Base-by-base conservation (phyloP, 495 filamentous ascomycete genomes). In the Rhypophila decipiens region DNA sequence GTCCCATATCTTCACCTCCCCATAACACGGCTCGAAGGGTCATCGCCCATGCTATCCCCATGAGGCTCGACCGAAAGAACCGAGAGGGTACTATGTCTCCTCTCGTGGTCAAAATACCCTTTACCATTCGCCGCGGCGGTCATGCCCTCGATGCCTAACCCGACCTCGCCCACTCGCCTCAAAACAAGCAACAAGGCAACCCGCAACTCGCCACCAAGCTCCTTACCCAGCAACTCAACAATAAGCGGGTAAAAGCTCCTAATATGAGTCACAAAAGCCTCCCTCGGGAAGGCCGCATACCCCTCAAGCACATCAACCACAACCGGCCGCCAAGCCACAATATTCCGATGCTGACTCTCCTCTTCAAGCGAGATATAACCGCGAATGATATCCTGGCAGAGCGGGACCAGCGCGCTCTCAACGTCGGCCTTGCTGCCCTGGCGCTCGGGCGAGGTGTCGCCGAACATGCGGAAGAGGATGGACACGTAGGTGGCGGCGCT, bases 301-400 rank as follows among this genome's bases (percentile, higher is more conserved):
- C 94, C 90, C 53, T 98, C 90, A 24, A 98, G 72, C n/a, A 98
- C 93, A 61, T 96, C 93, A 7, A 98, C 89, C 3, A 98, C 93
- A 1, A 97, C 94, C 1, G 93, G 93, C 27, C 93, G 75, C 93
- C 93, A 98, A 11, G 94, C 95, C 3, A 89, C 78, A 46, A 98
- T 93, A 57, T 98, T 98, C 23, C 93, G 79, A 56, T 96, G 88
- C 64, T 98, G 93, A 24, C 85, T 88, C 50, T 96, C 90, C 61
- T 96, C 91, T 44, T 96, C 93, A 4, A 98, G 79, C 8, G 74
- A 73, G 12, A 86, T 77, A 55, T 90, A 98, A 19, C 80, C 84
- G 23, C 79, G 74, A 54, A 98, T 84, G 56, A 98, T 95, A 56
- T 97, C 94, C 46, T 82, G 85, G 65, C 93, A 96, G 11, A 98